phyloP scores from a whole-genome alignment of 2,329 filamentous ascomycete species.

The Ophiostoma triangulosporum region DNA sequence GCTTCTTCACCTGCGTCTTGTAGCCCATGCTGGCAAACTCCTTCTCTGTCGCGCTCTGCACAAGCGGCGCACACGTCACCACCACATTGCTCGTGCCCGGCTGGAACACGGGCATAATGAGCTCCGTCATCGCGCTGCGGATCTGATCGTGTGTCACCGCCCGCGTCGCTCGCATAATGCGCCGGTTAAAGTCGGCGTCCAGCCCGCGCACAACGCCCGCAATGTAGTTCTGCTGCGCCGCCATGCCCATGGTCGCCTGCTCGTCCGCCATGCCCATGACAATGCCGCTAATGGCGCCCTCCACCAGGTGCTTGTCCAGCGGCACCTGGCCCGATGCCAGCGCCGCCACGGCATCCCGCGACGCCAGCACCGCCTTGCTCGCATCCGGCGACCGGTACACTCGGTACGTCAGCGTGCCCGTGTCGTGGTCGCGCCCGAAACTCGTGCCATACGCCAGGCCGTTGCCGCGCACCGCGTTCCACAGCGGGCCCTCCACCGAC shows the following conservation, averaged over 20 bases:
- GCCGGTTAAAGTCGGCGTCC: slow-evolving; percentile 62
- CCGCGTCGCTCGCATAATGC: slow-evolving; percentile 67
- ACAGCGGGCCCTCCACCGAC: slow-evolving; percentile 84
- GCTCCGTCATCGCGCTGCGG: slow-evolving; percentile 55
- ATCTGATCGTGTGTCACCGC: slow-evolving; percentile 66
- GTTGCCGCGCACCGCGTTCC: slow-evolving; percentile 83
- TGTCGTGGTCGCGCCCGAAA: slow-evolving; percentile 65
- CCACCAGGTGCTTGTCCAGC: slow-evolving; percentile 71
- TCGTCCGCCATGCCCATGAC: slow-evolving; percentile 79
- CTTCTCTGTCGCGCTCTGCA: slow-evolving; percentile 66
- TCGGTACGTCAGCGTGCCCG: slow-evolving; percentile 67
- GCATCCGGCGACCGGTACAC: slow-evolving; percentile 86
- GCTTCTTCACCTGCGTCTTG: slow-evolving; percentile 56
- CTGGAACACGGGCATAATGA: slow-evolving; percentile 69
- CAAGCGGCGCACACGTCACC: slow-evolving; percentile 72
- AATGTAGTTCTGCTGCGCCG: slow-evolving; percentile 73
- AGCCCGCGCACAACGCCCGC: slow-evolving; percentile 66
- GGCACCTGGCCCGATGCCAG: slow-evolving; percentile 57
- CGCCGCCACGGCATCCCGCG: slow-evolving; percentile 58
- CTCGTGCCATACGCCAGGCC: slow-evolving; percentile 83
- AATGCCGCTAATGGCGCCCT: slow-evolving; percentile 82
- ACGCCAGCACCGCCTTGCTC: slow-evolving; percentile 70
- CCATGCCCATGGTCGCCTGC: slow-evolving; percentile 70
- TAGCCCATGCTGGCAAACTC: slow-evolving; percentile 67
- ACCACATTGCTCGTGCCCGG: slow-evolving; percentile 72